A percentile compares a stretch with the other conserved stretches of the same genome.
Evolutionary conservation across 495 filamentous ascomycete species (phyloP).

Genomic region (Annulohypoxylon moriforme): DNA sequence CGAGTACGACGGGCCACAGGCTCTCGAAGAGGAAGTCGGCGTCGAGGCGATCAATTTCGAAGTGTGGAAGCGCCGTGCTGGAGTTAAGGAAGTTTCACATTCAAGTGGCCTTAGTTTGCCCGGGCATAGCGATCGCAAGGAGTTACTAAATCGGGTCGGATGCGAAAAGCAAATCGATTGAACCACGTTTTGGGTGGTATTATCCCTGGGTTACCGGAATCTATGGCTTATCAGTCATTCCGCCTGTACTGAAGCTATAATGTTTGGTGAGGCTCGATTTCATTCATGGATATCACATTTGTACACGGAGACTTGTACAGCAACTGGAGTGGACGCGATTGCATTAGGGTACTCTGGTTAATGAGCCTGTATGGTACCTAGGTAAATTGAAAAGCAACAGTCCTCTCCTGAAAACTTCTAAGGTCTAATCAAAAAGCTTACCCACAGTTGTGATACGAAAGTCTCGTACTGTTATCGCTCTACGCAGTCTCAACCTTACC

Average conservation of each 20-base stretch:
- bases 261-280: slow-evolving; percentile 3
- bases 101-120: slow-evolving; percentile 3
- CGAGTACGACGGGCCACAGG: background rate
- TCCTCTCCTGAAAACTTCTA: background rate
- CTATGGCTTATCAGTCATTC: background rate
- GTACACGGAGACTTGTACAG: background rate
- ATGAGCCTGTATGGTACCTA: background rate
- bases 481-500: background rate
- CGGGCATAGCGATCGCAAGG: slow-evolving; percentile 19
- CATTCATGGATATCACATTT: background rate
- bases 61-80: slow-evolving; percentile 9
- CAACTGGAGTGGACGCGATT: background rate
- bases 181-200: background rate
- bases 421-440: background rate
- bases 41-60: slow-evolving; percentile 13
- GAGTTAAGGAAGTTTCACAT: slow-evolving; percentile 1
- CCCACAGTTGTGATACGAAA: background rate
- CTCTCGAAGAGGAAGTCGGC: slow-evolving; percentile 10
- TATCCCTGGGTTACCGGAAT: background rate
- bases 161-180: slow-evolving; percentile 18
- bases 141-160: slow-evolving; percentile 11
- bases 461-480: background rate
- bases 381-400: background rate
- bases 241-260: background rate
- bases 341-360: slow-evolving; percentile 1